phyloP scores from a whole-genome alignment of 768 basidiomycete genomes.

The Russula emetica region DNA sequence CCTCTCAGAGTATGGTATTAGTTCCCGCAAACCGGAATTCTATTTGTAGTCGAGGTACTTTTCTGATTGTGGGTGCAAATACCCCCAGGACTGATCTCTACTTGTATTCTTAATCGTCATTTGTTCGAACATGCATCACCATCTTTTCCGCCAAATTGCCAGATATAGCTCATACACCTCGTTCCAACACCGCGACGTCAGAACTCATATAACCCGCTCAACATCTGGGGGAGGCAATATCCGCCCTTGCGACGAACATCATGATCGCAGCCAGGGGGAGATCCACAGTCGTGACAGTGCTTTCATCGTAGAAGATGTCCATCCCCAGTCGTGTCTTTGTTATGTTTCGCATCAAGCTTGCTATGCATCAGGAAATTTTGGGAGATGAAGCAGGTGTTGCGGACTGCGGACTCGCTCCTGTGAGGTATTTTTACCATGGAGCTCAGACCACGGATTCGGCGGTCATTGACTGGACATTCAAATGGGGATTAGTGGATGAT shows the following conservation, averaged over 20 bases:
- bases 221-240: constrained; percentile 61
- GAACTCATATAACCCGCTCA: constrained; percentile 43
- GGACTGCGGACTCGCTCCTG: constrained; percentile 55
- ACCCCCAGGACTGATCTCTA: constrained; percentile 13
- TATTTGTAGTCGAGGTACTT: constrained; percentile 52
- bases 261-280: background rate
- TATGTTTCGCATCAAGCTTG: constrained; percentile 73
- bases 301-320: constrained; percentile 81
- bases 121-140: constrained; percentile 14
- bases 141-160: background rate
- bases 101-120: constrained; percentile 22
- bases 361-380: constrained; percentile 69
- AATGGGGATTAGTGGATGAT: constrained; percentile 44
- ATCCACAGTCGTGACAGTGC: constrained; percentile 13
- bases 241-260: constrained; percentile 70
- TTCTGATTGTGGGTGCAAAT: constrained; percentile 13
- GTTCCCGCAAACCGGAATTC: constrained; percentile 90
- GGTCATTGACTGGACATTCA: constrained; percentile 72
- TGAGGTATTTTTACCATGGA: constrained; percentile 77
- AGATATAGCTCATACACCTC: background rate
- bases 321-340: constrained; percentile 76
- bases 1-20: constrained; percentile 93
- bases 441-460: constrained; percentile 56
- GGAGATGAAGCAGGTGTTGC: constrained; percentile 68
- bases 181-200: background rate